Percentiles rank a stretch among this genome's conserved stretches.
Conservation (phyloP, 164 flowering plant species). For the Macadamia integrifolia region DNA sequence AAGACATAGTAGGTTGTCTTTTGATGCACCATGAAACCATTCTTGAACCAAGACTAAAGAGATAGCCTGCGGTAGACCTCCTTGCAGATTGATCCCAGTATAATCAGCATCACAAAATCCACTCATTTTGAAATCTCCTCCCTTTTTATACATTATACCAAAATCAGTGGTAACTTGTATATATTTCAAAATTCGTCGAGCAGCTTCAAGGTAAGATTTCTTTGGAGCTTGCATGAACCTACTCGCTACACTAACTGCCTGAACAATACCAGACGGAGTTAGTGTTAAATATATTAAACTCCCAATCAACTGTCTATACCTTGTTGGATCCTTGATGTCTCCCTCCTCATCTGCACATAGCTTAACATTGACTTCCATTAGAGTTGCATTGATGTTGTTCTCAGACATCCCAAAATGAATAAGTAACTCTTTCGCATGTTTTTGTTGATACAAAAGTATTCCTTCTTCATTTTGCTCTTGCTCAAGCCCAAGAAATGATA, state of each 20-base stretch:
- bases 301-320: neutral
- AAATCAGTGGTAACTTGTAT: neutral
- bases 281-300: slow-evolving; percentile 6
- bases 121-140: neutral
- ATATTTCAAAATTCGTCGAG: neutral
- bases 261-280: neutral
- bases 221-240: slow-evolving; percentile 1
- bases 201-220: neutral
- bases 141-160: neutral
- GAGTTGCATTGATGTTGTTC: neutral
- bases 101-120: neutral
- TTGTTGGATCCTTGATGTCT: neutral
- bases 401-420: neutral
- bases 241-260: slow-evolving; percentile 5
- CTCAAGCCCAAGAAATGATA: too few relatives aligned
- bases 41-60: neutral
- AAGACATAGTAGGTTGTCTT: neutral
- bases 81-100: neutral
- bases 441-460: too few relatives aligned
- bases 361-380: neutral
- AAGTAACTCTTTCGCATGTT: too few relatives aligned
- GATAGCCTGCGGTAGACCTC: neutral
- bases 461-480: too few relatives aligned
- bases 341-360: neutral
- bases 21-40: neutral